Conservation (phyloP, 257 asterid species). For the Echium plantagineum region DNA sequence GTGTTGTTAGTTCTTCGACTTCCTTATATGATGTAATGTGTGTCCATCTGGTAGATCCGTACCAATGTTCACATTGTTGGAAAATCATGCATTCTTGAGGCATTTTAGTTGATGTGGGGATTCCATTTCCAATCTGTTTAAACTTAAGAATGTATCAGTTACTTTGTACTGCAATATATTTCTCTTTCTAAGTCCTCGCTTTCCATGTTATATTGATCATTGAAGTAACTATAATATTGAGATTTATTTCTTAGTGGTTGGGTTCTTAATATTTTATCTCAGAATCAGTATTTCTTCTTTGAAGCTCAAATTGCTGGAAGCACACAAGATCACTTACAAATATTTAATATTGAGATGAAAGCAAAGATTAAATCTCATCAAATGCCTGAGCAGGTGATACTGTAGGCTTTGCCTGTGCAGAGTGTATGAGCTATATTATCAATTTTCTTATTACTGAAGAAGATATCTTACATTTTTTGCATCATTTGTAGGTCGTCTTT, state of each 20-base stretch:
- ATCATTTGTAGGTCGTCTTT: slow-evolving; percentile 57
- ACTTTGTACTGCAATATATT: no score
- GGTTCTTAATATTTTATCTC: slow-evolving; percentile 1
- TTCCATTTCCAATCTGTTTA: no score
- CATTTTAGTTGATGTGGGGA: no score
- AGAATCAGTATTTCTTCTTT: slow-evolving; percentile 14
- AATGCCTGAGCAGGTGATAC: slow-evolving; percentile 95
- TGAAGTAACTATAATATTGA: not conserved
- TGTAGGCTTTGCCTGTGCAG: slow-evolving; percentile 2
- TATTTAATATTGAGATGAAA: slow-evolving; percentile 92
- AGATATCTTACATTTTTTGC: slow-evolving; percentile 1
- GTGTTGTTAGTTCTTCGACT: no score
- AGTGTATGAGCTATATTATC: slow-evolving; percentile 2
- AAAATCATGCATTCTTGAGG: no score
- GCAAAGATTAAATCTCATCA: slow-evolving; percentile 87
- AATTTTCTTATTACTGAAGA: not conserved
- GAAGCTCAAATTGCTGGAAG: slow-evolving; percentile 97
- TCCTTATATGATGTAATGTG: no score
- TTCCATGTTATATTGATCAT: not conserved
- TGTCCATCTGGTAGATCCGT: no score
- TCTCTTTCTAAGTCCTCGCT: no score
- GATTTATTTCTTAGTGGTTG: not conserved
- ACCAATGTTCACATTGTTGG: no score
- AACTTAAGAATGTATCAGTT: no score
- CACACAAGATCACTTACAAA: slow-evolving; percentile 92